Conservation (phyloP, 2,329 filamentous ascomycete genomes). For the Lecanosticta acicola region DNA sequence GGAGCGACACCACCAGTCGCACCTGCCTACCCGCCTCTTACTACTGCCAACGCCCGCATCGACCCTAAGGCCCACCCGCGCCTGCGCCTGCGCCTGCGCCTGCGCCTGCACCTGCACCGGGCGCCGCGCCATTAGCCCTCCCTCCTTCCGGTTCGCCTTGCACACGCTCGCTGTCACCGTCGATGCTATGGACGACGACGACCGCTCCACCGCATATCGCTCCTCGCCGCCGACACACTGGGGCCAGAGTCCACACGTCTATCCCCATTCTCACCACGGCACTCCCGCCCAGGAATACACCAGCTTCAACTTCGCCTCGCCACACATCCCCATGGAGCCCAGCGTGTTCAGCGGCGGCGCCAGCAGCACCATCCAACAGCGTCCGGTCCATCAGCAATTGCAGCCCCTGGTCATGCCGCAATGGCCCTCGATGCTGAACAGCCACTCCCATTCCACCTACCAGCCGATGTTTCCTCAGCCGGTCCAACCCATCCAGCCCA, state of each 20-base stretch:
- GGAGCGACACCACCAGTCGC: no score
- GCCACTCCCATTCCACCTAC: conserved; percentile 52
- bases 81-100: no score
- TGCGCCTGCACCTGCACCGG: no score
- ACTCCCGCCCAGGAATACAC: conserved; percentile 66
- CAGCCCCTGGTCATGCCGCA: conserved; percentile 69
- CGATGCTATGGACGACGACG: conserved; percentile 30
- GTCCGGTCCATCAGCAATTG: conserved; percentile 50
- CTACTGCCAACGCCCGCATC: no score
- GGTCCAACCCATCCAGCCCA: conserved; percentile 35
- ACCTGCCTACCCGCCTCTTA: no score
- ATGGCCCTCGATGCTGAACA: conserved; percentile 80
- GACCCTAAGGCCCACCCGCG: no score
- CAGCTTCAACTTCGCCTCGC: conserved; percentile 57
- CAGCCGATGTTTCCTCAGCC: conserved; percentile 58
- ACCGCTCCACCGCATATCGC: conserved; percentile 24
- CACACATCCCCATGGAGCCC: conserved; percentile 56
- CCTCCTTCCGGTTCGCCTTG: not conserved
- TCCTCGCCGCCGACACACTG: conserved; percentile 26
- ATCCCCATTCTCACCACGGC: conserved; percentile 56
- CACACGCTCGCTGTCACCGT: not conserved
- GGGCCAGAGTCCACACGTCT: conserved; percentile 29
- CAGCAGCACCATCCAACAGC: conserved; percentile 51
- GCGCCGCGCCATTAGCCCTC: no score
- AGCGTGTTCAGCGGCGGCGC: conserved; percentile 48